Percentiles rank a stretch among this genome's conserved stretches.
Conservation (phyloP, 805 yeast genomes). For the Cyberlindnera meyerae region DNA sequence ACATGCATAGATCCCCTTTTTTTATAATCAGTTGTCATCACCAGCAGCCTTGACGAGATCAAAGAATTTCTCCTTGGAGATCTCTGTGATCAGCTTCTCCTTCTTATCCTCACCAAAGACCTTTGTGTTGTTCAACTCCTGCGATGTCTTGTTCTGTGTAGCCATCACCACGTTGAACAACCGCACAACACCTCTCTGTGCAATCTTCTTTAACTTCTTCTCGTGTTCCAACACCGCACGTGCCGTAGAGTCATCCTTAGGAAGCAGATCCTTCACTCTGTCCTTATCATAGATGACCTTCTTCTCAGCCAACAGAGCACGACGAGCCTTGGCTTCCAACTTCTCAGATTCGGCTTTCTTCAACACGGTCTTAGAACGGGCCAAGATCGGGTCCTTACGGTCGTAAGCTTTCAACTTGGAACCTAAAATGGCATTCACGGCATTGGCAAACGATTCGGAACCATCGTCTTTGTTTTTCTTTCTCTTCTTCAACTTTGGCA, state of each 20-base stretch:
- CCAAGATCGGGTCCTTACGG: conserved; percentile 84
- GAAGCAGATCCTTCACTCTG: conserved; percentile 64
- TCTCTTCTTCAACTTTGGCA: conserved; percentile 47
- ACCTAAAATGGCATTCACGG: conserved; percentile 77
- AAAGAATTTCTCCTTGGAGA: conserved; percentile 84
- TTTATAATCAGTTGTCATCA: conserved; percentile 22
- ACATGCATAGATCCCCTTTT: neutral
- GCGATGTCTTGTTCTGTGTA: conserved; percentile 61
- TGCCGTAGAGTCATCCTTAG: conserved; percentile 53
- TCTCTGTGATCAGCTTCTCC: conserved; percentile 64
- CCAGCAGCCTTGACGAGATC: conserved; percentile 84
- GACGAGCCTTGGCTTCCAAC: conserved; percentile 77
- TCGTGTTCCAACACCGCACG: conserved; percentile 63
- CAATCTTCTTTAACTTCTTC: conserved; percentile 65
- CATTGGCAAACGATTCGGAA: conserved; percentile 72
- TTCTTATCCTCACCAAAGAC: conserved; percentile 38
- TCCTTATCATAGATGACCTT: conserved; percentile 59
- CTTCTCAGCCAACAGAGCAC: conserved; percentile 66
- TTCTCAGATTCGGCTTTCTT: conserved; percentile 76
- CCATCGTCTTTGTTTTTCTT: conserved; percentile 63
- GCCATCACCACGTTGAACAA: conserved; percentile 78
- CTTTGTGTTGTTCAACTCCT: conserved; percentile 45
- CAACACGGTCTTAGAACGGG: conserved; percentile 66
- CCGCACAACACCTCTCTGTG: conserved; percentile 83
- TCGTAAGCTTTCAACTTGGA: conserved; percentile 87